phyloP scores from a whole-genome alignment of 2,329 filamentous ascomycete species.

The Ophiostoma montium region DNA sequence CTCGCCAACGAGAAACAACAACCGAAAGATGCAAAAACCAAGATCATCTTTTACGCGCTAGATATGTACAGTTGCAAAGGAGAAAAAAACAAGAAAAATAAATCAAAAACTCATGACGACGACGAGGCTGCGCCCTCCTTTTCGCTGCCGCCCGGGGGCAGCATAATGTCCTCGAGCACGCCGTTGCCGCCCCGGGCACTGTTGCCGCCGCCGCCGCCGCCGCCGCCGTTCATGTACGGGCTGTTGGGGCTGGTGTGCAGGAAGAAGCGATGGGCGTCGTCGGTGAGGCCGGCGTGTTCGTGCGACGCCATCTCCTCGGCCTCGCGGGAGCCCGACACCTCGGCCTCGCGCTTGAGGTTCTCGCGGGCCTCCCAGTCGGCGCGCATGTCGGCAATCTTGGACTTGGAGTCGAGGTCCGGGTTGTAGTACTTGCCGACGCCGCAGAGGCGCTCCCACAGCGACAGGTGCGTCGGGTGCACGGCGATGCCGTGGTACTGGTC shows the following conservation, averaged over 20 bases:
- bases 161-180: constrained; percentile 7
- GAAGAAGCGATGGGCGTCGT: constrained; percentile 42
- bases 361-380: constrained; percentile 44
- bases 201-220: too few relatives aligned
- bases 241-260: constrained; percentile 20
- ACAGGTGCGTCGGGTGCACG: constrained; percentile 78
- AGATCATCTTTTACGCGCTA: neutral
- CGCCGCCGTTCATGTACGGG: constrained; percentile 6
- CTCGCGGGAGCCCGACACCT: constrained; percentile 25
- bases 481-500: constrained; percentile 86
- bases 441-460: constrained; percentile 69
- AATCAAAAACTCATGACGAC: neutral
- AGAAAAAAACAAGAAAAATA: neutral
- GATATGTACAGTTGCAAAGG: neutral
- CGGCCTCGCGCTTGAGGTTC: constrained; percentile 31
- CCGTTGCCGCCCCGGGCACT: constrained; percentile 9
- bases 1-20: neutral
- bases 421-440: constrained; percentile 74
- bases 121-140: neutral
- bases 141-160: constrained; percentile 3
- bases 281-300: constrained; percentile 36
- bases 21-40: neutral
- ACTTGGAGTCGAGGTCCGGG: constrained; percentile 65
- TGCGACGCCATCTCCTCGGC: constrained; percentile 23
- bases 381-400: constrained; percentile 73